Conservation (phyloP, 192 early-diverging fungal species). For the Umbelopsis sp. region DNA sequence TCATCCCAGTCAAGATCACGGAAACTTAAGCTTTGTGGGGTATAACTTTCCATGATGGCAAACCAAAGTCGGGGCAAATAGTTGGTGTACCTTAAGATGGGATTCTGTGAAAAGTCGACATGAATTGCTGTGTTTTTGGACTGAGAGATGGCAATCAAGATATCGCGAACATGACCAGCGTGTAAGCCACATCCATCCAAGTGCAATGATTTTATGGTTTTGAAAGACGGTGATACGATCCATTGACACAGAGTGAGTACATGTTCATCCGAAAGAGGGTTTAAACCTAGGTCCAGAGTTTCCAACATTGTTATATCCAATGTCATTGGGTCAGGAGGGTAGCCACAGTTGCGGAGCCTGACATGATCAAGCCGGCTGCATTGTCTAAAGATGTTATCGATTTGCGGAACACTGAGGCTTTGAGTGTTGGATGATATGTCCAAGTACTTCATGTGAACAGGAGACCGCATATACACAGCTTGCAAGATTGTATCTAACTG, state of each 20-base stretch:
- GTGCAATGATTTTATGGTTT: constrained; percentile 25
- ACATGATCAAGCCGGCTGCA: constrained; percentile 14
- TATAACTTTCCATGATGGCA: constrained; percentile 39
- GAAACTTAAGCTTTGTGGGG: constrained; percentile 42
- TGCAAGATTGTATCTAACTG: constrained; percentile 12
- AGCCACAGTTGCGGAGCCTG: constrained; percentile 13
- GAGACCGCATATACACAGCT: constrained; percentile 9
- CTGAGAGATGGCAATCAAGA: constrained; percentile 41
- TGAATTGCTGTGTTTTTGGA: constrained; percentile 39
- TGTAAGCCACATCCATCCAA: constrained; percentile 45
- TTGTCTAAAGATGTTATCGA: constrained; percentile 15
- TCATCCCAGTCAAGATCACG: constrained; percentile 51
- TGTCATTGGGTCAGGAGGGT: not conserved
- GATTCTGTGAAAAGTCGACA: constrained; percentile 39
- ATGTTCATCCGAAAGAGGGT: constrained; percentile 1
- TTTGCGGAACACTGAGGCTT: not conserved
- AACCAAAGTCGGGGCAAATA: constrained; percentile 42
- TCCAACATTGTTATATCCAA: constrained; percentile 13
- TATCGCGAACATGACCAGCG: constrained; percentile 40
- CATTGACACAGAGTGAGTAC: constrained; percentile 26
- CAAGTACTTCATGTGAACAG: constrained; percentile 17
- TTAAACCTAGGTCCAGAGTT: constrained; percentile 26
- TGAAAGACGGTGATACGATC: constrained; percentile 29
- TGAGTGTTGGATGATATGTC: constrained; percentile 14
- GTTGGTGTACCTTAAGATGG: constrained; percentile 41